A percentile compares a stretch with the other conserved stretches of the same genome.
Conservation (phyloP, 345 rosid species). For the Aegle marmelos region DNA sequence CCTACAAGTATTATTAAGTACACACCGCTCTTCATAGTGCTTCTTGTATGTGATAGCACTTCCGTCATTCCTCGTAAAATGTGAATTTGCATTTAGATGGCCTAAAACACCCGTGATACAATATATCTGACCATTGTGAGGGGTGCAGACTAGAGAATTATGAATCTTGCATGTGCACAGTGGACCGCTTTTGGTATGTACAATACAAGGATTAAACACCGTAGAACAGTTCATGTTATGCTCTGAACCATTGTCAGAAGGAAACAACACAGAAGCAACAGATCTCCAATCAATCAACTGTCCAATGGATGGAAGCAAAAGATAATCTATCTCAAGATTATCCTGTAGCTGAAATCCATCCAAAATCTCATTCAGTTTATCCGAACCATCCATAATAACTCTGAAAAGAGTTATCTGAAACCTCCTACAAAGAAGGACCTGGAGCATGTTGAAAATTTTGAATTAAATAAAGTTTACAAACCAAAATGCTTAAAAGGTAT, state of each 20-base stretch:
- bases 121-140: slow-evolving; percentile 64
- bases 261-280: slow-evolving; percentile 40
- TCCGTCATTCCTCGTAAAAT: slow-evolving; percentile 41
- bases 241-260: slow-evolving; percentile 16
- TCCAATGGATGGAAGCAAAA: slow-evolving; percentile 52
- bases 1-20: slow-evolving; percentile 11
- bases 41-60: slow-evolving; percentile 42
- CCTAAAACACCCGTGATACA: slow-evolving; percentile 46
- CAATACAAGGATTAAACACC: slow-evolving; percentile 19
- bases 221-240: slow-evolving; percentile 30
- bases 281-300: slow-evolving; percentile 54
- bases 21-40: slow-evolving; percentile 50
- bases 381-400: slow-evolving; percentile 44
- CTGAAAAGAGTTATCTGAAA: slow-evolving; percentile 63
- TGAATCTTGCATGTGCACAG: slow-evolving; percentile 50
- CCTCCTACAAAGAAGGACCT: slow-evolving; percentile 63
- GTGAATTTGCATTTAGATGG: slow-evolving; percentile 52
- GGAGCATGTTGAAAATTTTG: slow-evolving; percentile 13
- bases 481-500: neutral
- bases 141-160: slow-evolving; percentile 70
- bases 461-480: neutral
- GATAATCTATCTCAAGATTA: slow-evolving; percentile 48
- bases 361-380: slow-evolving; percentile 38
- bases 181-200: slow-evolving; percentile 49
- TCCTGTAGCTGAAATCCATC: slow-evolving; percentile 24